Conservation (phyloP, 768 basidiomycete genomes). For the Hemileccinum impolitum region DNA sequence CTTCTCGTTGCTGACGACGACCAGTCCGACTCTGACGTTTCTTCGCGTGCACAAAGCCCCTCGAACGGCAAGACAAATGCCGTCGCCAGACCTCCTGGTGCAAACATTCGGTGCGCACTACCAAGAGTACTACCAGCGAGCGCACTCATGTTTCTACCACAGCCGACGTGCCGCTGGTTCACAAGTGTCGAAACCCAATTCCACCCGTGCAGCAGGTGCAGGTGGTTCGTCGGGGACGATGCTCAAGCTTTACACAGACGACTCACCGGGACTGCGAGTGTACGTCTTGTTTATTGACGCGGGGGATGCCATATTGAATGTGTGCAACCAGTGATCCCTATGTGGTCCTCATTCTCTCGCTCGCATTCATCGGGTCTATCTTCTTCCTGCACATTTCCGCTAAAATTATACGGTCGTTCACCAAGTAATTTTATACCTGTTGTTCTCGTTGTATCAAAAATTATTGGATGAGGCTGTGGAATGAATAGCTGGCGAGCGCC, state of each 20-base stretch:
- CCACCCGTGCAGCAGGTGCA: slow-evolving; percentile 85
- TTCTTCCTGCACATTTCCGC: slow-evolving; percentile 99
- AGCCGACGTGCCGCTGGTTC: slow-evolving; percentile 73
- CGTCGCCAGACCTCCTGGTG: slow-evolving; percentile 73
- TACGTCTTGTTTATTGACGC: slow-evolving; percentile 43
- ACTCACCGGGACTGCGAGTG: slow-evolving; percentile 96
- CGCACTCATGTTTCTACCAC: not conserved
- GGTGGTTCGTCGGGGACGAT: slow-evolving; percentile 98
- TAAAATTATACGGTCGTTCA: slow-evolving; percentile 88
- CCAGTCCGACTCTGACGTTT: slow-evolving; percentile 82
- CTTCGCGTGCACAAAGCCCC: slow-evolving; percentile 40
- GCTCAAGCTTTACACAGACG: slow-evolving; percentile 98
- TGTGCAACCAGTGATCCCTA: slow-evolving; percentile 74
- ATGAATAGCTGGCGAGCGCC: too few relatives aligned
- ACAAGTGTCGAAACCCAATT: slow-evolving; percentile 75
- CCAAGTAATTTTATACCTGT: slow-evolving; percentile 52
- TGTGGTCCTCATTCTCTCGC: slow-evolving; percentile 92
- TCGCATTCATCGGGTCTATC: slow-evolving; percentile 96
- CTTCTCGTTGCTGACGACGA: not conserved
- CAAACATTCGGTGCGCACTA: slow-evolving; percentile 79
- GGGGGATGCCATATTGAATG: slow-evolving; percentile 7
- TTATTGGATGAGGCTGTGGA: slow-evolving; percentile 1
- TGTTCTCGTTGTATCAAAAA: not conserved
- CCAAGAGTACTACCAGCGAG: not conserved
- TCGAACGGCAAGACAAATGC: slow-evolving; percentile 41